A percentile compares a stretch with the other conserved stretches of the same genome.
phyloP scores from a whole-genome alignment of 805 yeast species.

The Candida adriatica region DNA sequence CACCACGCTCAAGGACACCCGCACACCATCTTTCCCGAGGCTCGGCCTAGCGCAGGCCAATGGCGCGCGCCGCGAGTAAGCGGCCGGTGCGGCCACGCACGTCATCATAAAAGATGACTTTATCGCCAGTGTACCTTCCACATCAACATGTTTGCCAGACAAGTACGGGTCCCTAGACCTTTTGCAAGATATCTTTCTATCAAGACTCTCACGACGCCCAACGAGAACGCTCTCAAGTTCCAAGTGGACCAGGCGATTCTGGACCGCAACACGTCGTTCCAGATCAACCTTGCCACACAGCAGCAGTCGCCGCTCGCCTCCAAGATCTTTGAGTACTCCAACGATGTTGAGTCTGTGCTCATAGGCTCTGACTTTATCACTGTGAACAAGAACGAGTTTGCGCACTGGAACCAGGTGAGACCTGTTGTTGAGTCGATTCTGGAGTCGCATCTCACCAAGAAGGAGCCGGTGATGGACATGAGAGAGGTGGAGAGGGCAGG shows the following conservation, averaged over 20 bases:
- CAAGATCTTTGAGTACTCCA: slow-evolving; percentile 44
- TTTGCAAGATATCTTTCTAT: slow-evolving; percentile 20
- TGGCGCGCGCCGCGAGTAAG: no score
- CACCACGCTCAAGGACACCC: no score
- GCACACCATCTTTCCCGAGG: no score
- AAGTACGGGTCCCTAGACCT: neutral
- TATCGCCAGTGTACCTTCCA: no score
- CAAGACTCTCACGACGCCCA: slow-evolving; percentile 59
- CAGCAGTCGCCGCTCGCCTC: slow-evolving; percentile 56
- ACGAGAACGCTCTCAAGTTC: slow-evolving; percentile 69
- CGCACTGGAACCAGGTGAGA: slow-evolving; percentile 66
- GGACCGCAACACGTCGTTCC: slow-evolving; percentile 15
- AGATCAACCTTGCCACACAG: slow-evolving; percentile 19
- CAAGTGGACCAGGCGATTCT: slow-evolving; percentile 33
- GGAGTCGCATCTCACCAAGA: slow-evolving; percentile 31
- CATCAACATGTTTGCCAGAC: slow-evolving; percentile 6
- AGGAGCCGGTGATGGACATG: slow-evolving; percentile 22
- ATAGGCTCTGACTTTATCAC: slow-evolving; percentile 72
- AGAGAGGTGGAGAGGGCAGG: slow-evolving; percentile 7
- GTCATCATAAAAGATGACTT: no score
- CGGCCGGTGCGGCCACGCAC: no score
- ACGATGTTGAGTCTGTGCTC: slow-evolving; percentile 63
- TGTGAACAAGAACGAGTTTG: slow-evolving; percentile 58
- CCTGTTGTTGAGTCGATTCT: slow-evolving; percentile 49
- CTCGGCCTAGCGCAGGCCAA: no score